A percentile compares a stretch with the other conserved stretches of the same genome.
These are phyloP conservation scores for Fusarium sp. DNA, from an alignment of 2,329 filamentous ascomycete genomes.

Conservation along the genomic window DNA sequence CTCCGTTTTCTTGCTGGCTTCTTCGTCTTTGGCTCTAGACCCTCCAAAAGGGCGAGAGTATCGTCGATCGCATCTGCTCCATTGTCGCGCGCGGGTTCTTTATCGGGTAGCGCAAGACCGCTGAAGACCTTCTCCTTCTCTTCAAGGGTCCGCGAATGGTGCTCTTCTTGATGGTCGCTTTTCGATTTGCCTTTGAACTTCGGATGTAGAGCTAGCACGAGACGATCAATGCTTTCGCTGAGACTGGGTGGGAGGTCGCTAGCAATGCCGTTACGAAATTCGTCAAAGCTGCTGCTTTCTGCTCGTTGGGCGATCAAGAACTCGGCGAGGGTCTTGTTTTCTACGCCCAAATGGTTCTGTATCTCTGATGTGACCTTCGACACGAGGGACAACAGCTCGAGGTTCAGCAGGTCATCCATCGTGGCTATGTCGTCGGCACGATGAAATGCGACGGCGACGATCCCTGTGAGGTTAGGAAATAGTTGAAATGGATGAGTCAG, in stretches of 20 bases:
- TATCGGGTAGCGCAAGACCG: conserved; percentile 89
- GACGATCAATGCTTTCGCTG: conserved; percentile 90
- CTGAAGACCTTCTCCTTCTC: conserved; percentile 92
- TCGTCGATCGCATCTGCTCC: conserved; percentile 84
- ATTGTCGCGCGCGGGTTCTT: conserved; percentile 61
- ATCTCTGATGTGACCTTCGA: conserved; percentile 95
- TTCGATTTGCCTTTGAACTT: conserved; percentile 78
- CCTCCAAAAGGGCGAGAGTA: conserved; percentile 92
- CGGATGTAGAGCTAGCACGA: conserved; percentile 92
- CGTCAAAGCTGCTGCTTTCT: conserved; percentile 69
- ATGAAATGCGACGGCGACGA: not conserved
- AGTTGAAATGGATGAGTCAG: conserved; percentile 8
- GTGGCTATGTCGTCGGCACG: conserved; percentile 5
- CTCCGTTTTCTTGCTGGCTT: conserved; percentile 69
- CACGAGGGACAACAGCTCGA: conserved; percentile 94
- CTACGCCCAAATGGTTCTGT: conserved; percentile 92
- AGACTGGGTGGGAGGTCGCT: conserved; percentile 88
- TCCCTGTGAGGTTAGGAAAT: not conserved
- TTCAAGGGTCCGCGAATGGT: conserved; percentile 65
- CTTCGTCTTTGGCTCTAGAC: conserved; percentile 78
- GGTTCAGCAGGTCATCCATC: conserved; percentile 92
- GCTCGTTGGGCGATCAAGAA: conserved; percentile 94
- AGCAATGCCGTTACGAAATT: conserved; percentile 85
- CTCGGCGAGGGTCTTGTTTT: conserved; percentile 95
- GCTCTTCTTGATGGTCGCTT: conserved; percentile 57